Evolutionary conservation across 176 grass and related monocot species (phyloP), one percentile per base, ranked within the genome.

Genomic region (Triticum timopheevii): DNA sequence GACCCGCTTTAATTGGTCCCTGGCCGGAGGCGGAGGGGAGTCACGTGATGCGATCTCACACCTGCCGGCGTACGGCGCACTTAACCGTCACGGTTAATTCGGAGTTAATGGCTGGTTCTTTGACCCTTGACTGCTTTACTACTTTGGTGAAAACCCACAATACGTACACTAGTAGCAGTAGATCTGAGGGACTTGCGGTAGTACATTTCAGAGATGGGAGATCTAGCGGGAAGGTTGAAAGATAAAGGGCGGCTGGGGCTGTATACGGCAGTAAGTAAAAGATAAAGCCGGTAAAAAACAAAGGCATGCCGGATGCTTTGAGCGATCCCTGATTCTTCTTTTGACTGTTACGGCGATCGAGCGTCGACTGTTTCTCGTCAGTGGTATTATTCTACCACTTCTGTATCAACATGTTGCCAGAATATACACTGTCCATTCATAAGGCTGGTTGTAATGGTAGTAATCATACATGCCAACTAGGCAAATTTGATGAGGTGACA

Each of bases 41-140:
- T 88, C 81, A 88, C 77, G 76, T 88, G 86, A 79, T 58, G 82
- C 12, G 86, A 91, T 77, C 50, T 88, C 82, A 88, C 77, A 81
- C 52, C 69, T 9, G 80, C 82, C 30, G 39, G 13, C 38, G 73
- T 40, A 69, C 52, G 62, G 64, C 65, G 52, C 73, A 88, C 76
- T 85, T 76, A 42, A 79, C 24, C 77, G 30, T 33, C 38, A 70
- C 87, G 84, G 83, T 50, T 49, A 50, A 50, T 83, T 12, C 38
- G 35, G 24, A 82, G 65, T 72, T 67, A 79, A 68, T 17, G 45
- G 22, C 23, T 9, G 13, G 22, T 36, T 72, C 23, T 84, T 49
- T 71, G 64, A 86, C 83, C 74, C 72, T 54, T 86, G 65, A 71
- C 89, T 56, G 73, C 52, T 22, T 11, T 39, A 16, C 27, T 39